Evolutionary conservation across 2,329 filamentous ascomycete genomes (phyloP), one percentile per base, ranked within the genome.

Genomic region (Pseudocercospora macadamiae): DNA sequence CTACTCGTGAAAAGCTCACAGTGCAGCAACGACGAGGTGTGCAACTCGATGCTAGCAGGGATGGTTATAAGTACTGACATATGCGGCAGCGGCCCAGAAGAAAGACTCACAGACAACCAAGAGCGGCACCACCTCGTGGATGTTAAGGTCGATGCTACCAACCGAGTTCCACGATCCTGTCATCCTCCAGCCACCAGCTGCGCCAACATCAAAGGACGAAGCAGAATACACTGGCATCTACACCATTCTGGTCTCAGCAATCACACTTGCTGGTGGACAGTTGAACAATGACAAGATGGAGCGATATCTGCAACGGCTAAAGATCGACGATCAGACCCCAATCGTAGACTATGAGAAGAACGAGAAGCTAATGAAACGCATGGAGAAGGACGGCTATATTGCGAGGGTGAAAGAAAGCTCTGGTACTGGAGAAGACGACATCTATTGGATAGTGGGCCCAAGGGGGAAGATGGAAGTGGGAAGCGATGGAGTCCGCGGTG

Each of bases 391-490:
- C 54, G 90, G 89, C 0, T 99, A 99, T 70, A 78, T 99, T 2
- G 81, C 92, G 32, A 89, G 86, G 64, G 82, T 87, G 51, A 83
- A 87, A 18, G 92, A 97, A 66, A 83, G 72, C 64, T 75, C 76
- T 67, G 86, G 85, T 1, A 63, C 65, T 1, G 90, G 89, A 23
- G 90, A 96, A 34, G 87, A 93, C 63, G 81, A 85, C 2, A 81
- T 91, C 6, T 92, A 90, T 48, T 99, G 91, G 83, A 84, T 89
- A 56, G 84, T 97, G 12, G 95, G 95, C 1, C 89, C 91, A 4
- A 83, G 95, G 19, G 93, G 90, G 4, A 95, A 89, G 75, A 82
- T 93, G 6, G 95, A 97, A 74, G 84, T 97, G 32, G 90, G 89
- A 0, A 80, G 87, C n/a, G 82, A 86, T 51, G 90, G 89, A 0